phyloP scores from a whole-genome alignment of 129 eudicot genomes.

The Saposhnikovia divaricata region DNA sequence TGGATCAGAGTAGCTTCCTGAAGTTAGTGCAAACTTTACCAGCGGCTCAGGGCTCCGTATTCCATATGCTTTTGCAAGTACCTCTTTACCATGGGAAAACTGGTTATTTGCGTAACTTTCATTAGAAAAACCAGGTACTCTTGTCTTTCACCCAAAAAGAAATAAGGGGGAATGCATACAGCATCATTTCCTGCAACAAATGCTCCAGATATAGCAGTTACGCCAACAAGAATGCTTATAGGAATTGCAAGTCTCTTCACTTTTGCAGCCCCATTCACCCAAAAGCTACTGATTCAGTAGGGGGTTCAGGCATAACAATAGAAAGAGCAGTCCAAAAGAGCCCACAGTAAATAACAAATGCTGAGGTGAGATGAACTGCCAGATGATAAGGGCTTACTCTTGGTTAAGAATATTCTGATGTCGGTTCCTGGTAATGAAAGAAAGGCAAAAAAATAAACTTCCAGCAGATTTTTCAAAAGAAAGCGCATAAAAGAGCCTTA shows the following conservation, averaged over 20 bases:
- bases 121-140: no score
- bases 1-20: constrained; percentile 80
- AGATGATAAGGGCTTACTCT: constrained; percentile 94
- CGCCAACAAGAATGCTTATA: constrained; percentile 70
- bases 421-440: constrained; percentile 54
- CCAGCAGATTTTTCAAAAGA: neutral
- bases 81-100: no score
- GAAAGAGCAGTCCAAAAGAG: constrained; percentile 95
- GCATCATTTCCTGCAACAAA: constrained; percentile 99
- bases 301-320: constrained; percentile 98
- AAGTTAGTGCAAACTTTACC: constrained; percentile 57
- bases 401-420: constrained; percentile 75
- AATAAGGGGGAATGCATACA: constrained; percentile 33
- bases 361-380: constrained; percentile 92
- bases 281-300: constrained; percentile 69
- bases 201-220: constrained; percentile 95
- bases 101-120: no score
- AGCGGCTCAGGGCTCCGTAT: constrained; percentile 59
- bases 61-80: constrained; percentile 43
- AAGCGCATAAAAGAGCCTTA: constrained; percentile 16
- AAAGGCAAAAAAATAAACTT: neutral
- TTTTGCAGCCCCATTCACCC: constrained; percentile 90
- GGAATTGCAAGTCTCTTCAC: constrained; percentile 80
- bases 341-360: constrained; percentile 81
- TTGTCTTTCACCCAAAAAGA: no score